Evolutionary conservation across 306 rosid species (phyloP), one percentile per base, ranked within the genome.

Genomic region (Pueraria montana): DNA sequence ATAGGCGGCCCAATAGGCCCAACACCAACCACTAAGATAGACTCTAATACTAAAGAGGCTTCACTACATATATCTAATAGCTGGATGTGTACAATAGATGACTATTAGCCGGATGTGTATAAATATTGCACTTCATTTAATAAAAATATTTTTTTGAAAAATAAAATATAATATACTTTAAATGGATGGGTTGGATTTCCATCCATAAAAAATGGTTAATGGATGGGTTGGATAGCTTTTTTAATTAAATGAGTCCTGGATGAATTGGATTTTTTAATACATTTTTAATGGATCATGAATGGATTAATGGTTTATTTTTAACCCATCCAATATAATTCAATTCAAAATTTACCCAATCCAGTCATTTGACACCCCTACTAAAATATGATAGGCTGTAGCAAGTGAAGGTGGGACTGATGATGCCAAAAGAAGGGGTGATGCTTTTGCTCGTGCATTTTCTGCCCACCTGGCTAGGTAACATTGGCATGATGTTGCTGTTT

Each of bases 351-450:
- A 30, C 40, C 9, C 69, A 27, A 27, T 62, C 20, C 42, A 30
- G 6, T 8, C 11, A 14, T 16, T 32, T 64, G 45, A 64, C 12
- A 64, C 2, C 68, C 68, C 38, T 32, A 13, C 64, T 86, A 75
- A 79, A 52, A 72, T 72, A 56, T 90, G 84, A 34, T 78, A 94
- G 98, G 98, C 98, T 26, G 98, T 94, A 72, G 98, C 98, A 78
- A 94, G 97, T 73, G 98, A 94, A 88, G 98, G 97, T 63, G 92
- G 98, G 79, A 91, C 93, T 11, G 97, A 94, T 66, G 97, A 94
- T 89, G 97, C 98, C 71, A 90, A 94, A 85, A 89, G 94, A 88
- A 90, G 98, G 84, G 98, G 97, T 18, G 91, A 91, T 70, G 98
- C 98, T 80, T 94, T 94, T 84, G 93, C 93, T 78, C 90, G 84